phyloP scores from a whole-genome alignment of 1,139 yeast genomes.

The Geotrichum bryndzae region DNA sequence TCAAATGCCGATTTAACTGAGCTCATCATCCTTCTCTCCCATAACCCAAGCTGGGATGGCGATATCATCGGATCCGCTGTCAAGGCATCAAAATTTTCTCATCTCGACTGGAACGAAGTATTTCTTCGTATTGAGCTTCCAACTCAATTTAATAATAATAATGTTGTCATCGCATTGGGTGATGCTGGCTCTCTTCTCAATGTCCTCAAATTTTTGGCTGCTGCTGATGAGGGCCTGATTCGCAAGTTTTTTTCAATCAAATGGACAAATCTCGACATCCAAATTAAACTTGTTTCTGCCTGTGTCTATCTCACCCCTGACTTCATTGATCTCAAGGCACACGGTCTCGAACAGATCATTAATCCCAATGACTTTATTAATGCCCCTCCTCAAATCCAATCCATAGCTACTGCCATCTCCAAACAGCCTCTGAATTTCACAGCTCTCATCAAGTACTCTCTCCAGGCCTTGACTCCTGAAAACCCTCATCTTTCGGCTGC shows the following conservation, averaged over 20 bases:
- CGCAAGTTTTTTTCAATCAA: slow-evolving; percentile 10
- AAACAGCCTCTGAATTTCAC: slow-evolving; percentile 28
- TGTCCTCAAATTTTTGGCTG: slow-evolving; percentile 10
- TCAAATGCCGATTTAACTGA: slow-evolving; percentile 16
- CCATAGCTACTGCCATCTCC: slow-evolving; percentile 22
- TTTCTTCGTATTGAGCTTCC: slow-evolving; percentile 7
- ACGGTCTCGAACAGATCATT: slow-evolving; percentile 24
- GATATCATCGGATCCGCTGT: slow-evolving; percentile 15
- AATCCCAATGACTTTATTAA: slow-evolving; percentile 18
- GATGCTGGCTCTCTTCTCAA: slow-evolving; percentile 8
- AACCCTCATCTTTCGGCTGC: slow-evolving; percentile 24
- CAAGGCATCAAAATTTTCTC: slow-evolving; percentile 1
- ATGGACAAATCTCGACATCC: slow-evolving; percentile 27
- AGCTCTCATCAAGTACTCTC: slow-evolving; percentile 29
- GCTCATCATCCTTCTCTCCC: slow-evolving; percentile 13
- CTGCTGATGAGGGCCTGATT: slow-evolving; percentile 13
- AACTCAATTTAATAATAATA: slow-evolving; percentile 4
- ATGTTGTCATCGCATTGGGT: slow-evolving; percentile 6
- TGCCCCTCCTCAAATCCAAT: slow-evolving; percentile 22
- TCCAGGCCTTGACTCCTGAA: slow-evolving; percentile 32
- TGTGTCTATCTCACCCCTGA: slow-evolving; percentile 22
- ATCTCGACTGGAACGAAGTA: slow-evolving; percentile 15
- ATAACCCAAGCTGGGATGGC: slow-evolving; percentile 15
- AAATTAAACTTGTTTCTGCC: slow-evolving; percentile 23
- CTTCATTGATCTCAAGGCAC: slow-evolving; percentile 19